Base-by-base conservation (phyloP, 345 rosid genomes). In the Syzygium oleosum region DNA sequence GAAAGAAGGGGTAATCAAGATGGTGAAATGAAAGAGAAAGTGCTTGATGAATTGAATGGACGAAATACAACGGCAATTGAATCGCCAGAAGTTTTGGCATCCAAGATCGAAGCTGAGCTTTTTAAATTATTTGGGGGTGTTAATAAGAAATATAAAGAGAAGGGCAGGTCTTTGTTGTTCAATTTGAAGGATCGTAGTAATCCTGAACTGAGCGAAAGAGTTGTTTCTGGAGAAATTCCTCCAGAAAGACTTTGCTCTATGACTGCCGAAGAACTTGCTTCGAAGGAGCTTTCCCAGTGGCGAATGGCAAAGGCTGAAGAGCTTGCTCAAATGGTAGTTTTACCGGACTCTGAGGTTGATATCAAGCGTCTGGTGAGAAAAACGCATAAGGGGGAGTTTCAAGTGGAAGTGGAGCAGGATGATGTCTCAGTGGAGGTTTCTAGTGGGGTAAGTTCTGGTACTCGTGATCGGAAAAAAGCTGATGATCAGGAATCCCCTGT, bases 321-420 rank as follows among this genome's bases (percentile, higher is more conserved):
- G 91, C 90, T 97, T 91, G 99, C 99, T 77, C 97, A 96, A 59
- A 97, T 96, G 97, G 98, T 96, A 59, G 96, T 97, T 84, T 90
- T 97, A 88, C 97, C 94, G 49, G 98, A 96, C 88, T 86, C 95
- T 52, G 94, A 95, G 84, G 96, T 93, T 79, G 98, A 95, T 87
- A 89, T 94, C 38, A 92, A 98, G 87, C 94, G 97, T 59, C 87
- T 97, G 88, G 99, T 97, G 78, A 95, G 91, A 92, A 97, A 97
- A 92, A 96, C 99, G 41, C 99, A 97, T 63, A 97, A 97, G 92
- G 99, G 99, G 52, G 99, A 97, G 91, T 91, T 96, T 89, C 98
- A 94, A 89, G 98, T 97, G 31, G 99, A 97, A 89, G 91, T 95
- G 59, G 99, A 95, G 54, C 93, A 92, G 84, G 87, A 87, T 59